Conservation (phyloP, 1,139 yeast genomes). For the Candida pseudoviswanathii region DNA sequence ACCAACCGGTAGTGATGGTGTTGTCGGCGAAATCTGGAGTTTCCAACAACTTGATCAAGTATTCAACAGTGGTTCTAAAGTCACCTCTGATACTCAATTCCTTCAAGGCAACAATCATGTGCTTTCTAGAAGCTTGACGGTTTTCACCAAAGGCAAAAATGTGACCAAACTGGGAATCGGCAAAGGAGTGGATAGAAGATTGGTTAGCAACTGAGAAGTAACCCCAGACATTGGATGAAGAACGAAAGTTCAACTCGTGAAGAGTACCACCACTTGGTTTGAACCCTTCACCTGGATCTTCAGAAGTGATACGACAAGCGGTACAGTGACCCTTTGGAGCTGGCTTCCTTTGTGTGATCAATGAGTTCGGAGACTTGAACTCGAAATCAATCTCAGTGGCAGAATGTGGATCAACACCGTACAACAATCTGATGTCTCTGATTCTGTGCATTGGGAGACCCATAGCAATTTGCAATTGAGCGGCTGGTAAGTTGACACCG, state of each 20-base stretch:
- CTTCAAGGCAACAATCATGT: conserved; percentile 97
- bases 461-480: conserved; percentile 98
- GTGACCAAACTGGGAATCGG: conserved; percentile 98
- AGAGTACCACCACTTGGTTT: conserved; percentile 97
- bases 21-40: conserved; percentile 96
- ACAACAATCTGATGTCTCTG: conserved; percentile 85
- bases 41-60: conserved; percentile 89
- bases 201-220: conserved; percentile 96
- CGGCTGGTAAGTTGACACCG: conserved; percentile 96
- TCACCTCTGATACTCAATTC: conserved; percentile 97
- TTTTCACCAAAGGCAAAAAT: conserved; percentile 98
- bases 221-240: conserved; percentile 98
- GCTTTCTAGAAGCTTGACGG: conserved; percentile 96
- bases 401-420: conserved; percentile 95
- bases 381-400: conserved; percentile 89
- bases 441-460: conserved; percentile 97
- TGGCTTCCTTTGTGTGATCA: conserved; percentile 85
- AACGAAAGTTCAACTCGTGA: conserved; percentile 94
- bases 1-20: conserved; percentile 98
- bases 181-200: conserved; percentile 95
- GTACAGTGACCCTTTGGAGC: conserved; percentile 97
- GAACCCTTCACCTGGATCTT: conserved; percentile 99
- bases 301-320: conserved; percentile 98
- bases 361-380: conserved; percentile 71
- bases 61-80: conserved; percentile 96